phyloP scores from a whole-genome alignment of 371 early-diverging fungal genomes.

The Lichtheimia hyalospora region DNA sequence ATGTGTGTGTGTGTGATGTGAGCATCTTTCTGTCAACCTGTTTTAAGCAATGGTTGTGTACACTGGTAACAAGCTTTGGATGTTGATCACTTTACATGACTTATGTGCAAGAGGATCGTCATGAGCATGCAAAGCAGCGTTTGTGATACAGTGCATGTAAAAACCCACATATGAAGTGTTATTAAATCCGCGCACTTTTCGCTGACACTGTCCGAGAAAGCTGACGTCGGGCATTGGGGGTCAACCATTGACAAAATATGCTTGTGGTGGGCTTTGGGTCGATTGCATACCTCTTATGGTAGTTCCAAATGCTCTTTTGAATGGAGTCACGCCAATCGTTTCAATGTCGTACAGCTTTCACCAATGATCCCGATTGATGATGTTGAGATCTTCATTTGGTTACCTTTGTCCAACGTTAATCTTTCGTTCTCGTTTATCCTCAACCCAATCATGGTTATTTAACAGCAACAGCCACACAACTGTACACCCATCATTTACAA shows the following conservation, averaged over 20 bases:
- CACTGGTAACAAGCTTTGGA: background rate
- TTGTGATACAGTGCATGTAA: background rate
- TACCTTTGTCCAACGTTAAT: background rate
- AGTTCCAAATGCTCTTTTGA: conserved; percentile 16
- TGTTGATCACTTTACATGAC: background rate
- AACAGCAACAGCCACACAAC: background rate
- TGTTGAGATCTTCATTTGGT: conserved; percentile 2
- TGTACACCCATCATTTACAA: background rate
- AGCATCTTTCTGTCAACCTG: background rate
- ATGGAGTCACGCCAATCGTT: background rate
- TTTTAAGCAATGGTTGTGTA: background rate
- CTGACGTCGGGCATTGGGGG: background rate
- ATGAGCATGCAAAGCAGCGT: background rate
- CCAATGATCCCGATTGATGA: conserved; percentile 12
- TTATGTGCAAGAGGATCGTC: background rate
- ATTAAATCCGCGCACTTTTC: conserved; percentile 6
- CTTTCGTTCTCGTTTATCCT: background rate
- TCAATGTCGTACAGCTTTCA: conserved; percentile 12
- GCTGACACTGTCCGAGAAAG: background rate
- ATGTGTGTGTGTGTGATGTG: background rate
- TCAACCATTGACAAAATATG: background rate
- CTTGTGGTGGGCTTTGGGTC: background rate
- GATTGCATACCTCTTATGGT: conserved; percentile 9
- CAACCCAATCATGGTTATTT: background rate
- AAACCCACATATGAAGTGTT: conserved; percentile 7